Evolutionary conservation across 768 basidiomycete species (phyloP).

Genomic region (Cytidiella melzeri): DNA sequence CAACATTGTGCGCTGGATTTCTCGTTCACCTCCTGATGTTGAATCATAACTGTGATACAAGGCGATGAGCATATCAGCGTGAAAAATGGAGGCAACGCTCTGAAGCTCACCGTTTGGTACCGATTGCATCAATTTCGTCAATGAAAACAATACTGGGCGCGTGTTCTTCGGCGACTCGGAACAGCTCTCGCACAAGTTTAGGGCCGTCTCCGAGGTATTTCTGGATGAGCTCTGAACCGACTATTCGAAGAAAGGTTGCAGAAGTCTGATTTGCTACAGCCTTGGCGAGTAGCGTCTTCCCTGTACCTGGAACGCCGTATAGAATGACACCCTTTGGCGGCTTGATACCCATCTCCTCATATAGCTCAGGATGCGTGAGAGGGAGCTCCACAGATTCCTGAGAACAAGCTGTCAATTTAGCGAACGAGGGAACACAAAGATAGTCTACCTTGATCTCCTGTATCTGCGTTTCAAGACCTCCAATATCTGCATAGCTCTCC

Average conservation of each 20-base stretch:
- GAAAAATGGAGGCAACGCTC: not conserved
- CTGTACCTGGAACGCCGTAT: conserved; percentile 97
- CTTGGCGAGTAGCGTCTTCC: conserved; percentile 96
- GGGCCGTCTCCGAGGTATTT: conserved; percentile 99
- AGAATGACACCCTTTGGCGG: conserved; percentile 99
- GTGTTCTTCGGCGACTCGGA: conserved; percentile 95
- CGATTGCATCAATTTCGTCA: conserved; percentile 97
- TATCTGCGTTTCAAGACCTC: conserved; percentile 94
- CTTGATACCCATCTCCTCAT: conserved; percentile 99
- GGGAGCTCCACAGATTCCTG: conserved; percentile 98
- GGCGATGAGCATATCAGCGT: conserved; percentile 5
- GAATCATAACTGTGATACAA: conserved; percentile 91
- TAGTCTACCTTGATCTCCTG: conserved; percentile 90
- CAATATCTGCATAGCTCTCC: conserved; percentile 97
- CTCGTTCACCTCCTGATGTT: conserved; percentile 96
- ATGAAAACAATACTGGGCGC: conserved; percentile 99
- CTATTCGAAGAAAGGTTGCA: conserved; percentile 94
- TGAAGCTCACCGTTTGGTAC: conserved; percentile 84
- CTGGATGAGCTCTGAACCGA: conserved; percentile 97
- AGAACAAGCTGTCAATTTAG: conserved; percentile 1
- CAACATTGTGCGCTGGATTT: conserved; percentile 99
- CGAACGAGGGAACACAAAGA: not conserved
- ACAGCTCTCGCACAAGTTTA: conserved; percentile 94
- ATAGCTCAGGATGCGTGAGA: conserved; percentile 94
- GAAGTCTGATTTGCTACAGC: conserved; percentile 98